phyloP scores from a whole-genome alignment of 1,284 basidiomycete species.

The Cutaneotrichosporon curvatum region DNA sequence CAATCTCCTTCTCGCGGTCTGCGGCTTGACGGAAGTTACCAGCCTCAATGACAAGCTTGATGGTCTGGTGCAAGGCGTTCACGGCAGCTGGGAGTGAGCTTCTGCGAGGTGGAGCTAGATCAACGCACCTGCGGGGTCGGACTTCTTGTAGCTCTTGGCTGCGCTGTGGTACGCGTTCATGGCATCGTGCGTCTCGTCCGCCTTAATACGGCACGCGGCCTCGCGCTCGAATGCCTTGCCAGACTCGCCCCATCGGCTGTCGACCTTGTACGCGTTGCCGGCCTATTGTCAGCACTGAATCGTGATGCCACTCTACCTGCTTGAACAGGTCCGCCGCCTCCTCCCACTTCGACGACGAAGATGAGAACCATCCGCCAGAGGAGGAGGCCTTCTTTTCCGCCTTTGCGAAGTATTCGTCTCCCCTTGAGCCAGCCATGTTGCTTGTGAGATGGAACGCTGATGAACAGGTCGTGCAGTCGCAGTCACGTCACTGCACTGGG shows the following conservation, averaged over 20 bases:
- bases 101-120: too few relatives aligned
- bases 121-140: conserved; percentile 67
- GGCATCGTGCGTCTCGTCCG: conserved; percentile 81
- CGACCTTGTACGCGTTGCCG: conserved; percentile 91
- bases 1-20: conserved; percentile 95
- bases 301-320: conserved; percentile 19
- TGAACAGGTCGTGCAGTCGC: not conserved
- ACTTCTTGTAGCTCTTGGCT: conserved; percentile 85
- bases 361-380: conserved; percentile 75
- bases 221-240: conserved; percentile 82
- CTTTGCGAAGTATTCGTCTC: conserved; percentile 60
- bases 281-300: conserved; percentile 51
- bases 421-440: conserved; percentile 36
- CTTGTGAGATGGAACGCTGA: not conserved
- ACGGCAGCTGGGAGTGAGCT: conserved; percentile 63
- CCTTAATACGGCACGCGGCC: conserved; percentile 81
- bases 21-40: conserved; percentile 97
- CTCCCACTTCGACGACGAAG: conserved; percentile 71
- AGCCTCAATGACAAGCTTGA: conserved; percentile 70
- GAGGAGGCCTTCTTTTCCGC: conserved; percentile 87
- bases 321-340: conserved; percentile 85
- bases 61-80: conserved; percentile 77
- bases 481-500: conserved; percentile 5
- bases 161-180: conserved; percentile 97
- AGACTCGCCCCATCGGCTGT: conserved; percentile 82